Conservation (phyloP, 1,139 yeast species). For the Taphrina confusa region DNA sequence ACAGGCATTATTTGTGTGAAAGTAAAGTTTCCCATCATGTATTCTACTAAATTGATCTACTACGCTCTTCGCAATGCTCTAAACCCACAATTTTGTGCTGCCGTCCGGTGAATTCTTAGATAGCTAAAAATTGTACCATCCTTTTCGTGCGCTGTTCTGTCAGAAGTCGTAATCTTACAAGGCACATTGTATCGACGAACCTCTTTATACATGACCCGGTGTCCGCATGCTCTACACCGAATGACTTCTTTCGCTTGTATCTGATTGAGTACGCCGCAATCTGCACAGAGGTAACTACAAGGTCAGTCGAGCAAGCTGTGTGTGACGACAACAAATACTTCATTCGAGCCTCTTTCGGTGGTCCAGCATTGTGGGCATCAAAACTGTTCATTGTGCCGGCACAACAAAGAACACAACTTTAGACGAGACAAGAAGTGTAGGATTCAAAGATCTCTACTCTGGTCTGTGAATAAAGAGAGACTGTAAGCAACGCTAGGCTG, state of each 20-base stretch:
- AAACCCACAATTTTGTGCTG: no score
- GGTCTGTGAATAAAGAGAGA: no score
- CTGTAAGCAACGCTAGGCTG: no score
- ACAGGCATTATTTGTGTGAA: no score
- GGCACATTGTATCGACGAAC: no score
- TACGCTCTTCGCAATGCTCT: conserved; percentile 9
- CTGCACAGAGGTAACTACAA: conserved; percentile 77
- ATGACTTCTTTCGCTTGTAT: conserved; percentile 93
- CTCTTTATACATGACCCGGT: conserved; percentile 93
- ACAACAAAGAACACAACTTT: no score
- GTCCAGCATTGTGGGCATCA: conserved; percentile 5
- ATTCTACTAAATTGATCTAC: no score
- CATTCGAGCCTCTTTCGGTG: conserved; percentile 22
- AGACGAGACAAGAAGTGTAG: no score
- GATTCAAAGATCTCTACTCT: no score
- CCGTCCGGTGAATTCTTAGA: conserved; percentile 12
- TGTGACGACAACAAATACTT: background rate
- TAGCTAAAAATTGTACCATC: conserved; percentile 29
- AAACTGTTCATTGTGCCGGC: conserved; percentile 19
- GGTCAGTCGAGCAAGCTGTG: background rate
- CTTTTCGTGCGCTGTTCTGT: conserved; percentile 24
- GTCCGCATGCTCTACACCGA: conserved; percentile 98
- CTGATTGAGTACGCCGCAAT: conserved; percentile 87
- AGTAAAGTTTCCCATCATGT: no score
- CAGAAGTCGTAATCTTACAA: background rate